Evolutionary conservation across 768 basidiomycete species (phyloP), one percentile per base, ranked within the genome.

Genomic region (Cantharellus anzutake): DNA sequence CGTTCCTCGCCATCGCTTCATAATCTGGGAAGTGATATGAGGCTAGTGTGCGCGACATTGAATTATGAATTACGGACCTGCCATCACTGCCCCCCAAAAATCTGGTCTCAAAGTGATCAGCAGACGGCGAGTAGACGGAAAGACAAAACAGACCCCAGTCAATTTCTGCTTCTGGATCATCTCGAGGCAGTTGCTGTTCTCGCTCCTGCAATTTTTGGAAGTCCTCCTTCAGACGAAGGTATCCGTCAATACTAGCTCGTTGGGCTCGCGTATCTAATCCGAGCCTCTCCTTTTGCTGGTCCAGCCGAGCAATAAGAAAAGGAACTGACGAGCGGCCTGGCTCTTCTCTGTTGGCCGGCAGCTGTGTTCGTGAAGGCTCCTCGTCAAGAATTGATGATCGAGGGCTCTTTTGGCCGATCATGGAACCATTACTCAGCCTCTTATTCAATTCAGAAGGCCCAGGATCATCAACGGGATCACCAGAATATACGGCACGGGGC

Each of bases 61-160:
- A 40, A 40, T 44, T n/a, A 14, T 59, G 42, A 4, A 39, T 60
- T 59, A 64, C 72, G 48, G 66, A 85, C 87, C 87, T 64, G 86
- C 87, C 68, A 97, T 84, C 2, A 99, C 93, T 5, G 76, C 79
- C 1, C 92, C 93, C 96, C 96, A 96, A 72, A 98, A 96, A 65
- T 86, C 88, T 92, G 64, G 52, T 35, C 51, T 57, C 50, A 42
- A 55, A 5, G 53, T 41, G 58, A 44, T 57, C 60, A 53, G 39
- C n/a, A 41, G 40, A 58, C 38, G 51, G 48, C 37, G 42, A 56
- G 44, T 60, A 50, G 60, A 35, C 20, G 57, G 56, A 42, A 14
- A 41, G 44, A 29, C 73, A 4, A 5, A 5, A 55, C 76, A 60
- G 66, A 87, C 87, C 82, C 88, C 86, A 90, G 66, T 89, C 85